Evolutionary conservation across 2,329 filamentous ascomycete species (phyloP).

Genomic region (Fusarium gaditjirri): DNA sequence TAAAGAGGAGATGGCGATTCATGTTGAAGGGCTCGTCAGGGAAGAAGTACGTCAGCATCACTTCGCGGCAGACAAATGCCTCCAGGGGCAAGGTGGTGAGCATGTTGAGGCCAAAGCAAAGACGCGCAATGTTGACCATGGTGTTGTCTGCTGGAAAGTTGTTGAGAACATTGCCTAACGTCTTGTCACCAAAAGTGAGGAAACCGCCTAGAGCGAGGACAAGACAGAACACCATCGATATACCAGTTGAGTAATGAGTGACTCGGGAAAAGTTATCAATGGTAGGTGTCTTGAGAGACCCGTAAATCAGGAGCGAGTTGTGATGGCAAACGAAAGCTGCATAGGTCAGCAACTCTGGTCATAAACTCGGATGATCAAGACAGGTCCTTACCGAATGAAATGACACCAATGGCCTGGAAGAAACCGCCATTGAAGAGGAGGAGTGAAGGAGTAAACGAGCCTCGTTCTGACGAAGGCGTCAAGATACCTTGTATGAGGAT

Average conservation of each 20-base stretch:
- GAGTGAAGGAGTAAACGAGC: slow-evolving; percentile 74
- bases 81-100: slow-evolving; percentile 95
- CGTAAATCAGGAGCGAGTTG: slow-evolving; percentile 97
- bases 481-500: slow-evolving; percentile 85
- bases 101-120: slow-evolving; percentile 99
- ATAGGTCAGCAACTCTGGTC: background rate
- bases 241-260: slow-evolving; percentile 90
- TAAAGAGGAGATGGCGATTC: slow-evolving; percentile 87
- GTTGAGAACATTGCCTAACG: slow-evolving; percentile 95
- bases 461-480: slow-evolving; percentile 76
- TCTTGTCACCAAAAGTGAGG: slow-evolving; percentile 91
- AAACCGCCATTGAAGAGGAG: slow-evolving; percentile 87
- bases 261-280: slow-evolving; percentile 94
- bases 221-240: slow-evolving; percentile 93
- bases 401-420: slow-evolving; percentile 96
- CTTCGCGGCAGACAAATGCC: slow-evolving; percentile 96
- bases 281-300: slow-evolving; percentile 91
- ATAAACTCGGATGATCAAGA: background rate
- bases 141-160: slow-evolving; percentile 93
- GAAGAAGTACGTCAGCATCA: slow-evolving; percentile 88
- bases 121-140: slow-evolving; percentile 92
- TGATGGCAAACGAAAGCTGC: slow-evolving; percentile 80
- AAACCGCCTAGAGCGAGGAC: slow-evolving; percentile 90
- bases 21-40: slow-evolving; percentile 80
- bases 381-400: slow-evolving; percentile 82